A percentile compares a stretch with the other conserved stretches of the same genome.
Conservation (phyloP, 495 filamentous ascomycete genomes). For the Talaromyces borbonicus region DNA sequence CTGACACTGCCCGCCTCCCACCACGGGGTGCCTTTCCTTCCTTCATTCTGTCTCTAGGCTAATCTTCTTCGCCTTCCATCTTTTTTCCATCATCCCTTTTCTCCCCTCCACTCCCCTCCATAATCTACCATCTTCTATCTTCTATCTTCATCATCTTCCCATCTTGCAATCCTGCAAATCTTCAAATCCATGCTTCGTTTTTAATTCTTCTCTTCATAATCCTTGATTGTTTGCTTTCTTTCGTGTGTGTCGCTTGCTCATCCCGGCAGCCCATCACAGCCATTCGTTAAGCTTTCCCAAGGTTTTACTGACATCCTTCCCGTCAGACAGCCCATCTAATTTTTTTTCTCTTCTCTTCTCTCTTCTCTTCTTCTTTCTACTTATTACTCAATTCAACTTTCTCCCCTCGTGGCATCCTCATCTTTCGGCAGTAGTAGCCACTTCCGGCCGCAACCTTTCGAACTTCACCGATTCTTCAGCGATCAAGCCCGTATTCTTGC, state of each 20-base stretch:
- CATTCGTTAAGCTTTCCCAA: slow-evolving; percentile 7
- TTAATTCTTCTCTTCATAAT: slow-evolving; percentile 7
- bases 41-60: no score
- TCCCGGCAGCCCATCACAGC: slow-evolving; percentile 9
- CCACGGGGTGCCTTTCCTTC: no score
- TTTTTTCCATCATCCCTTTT: slow-evolving; percentile 7
- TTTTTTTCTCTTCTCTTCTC: slow-evolving; percentile 10
- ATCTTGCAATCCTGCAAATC: slow-evolving; percentile 15
- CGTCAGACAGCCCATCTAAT: slow-evolving; percentile 7
- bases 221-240: slow-evolving; percentile 5
- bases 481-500: slow-evolving; percentile 31
- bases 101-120: no score
- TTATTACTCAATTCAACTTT: no score
- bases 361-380: no score
- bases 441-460: slow-evolving; percentile 40
- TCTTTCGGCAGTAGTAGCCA: slow-evolving; percentile 38
- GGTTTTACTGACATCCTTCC: not conserved
- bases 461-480: slow-evolving; percentile 40
- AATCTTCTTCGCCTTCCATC: no score
- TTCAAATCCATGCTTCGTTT: slow-evolving; percentile 3
- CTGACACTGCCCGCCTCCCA: no score
- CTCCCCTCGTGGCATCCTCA: slow-evolving; percentile 40
- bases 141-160: slow-evolving; percentile 13
- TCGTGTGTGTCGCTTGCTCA: slow-evolving; percentile 8
- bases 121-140: slow-evolving; percentile 6